Base-by-base conservation (phyloP, 257 asterid genomes). In the Leptodermis oblonga region DNA sequence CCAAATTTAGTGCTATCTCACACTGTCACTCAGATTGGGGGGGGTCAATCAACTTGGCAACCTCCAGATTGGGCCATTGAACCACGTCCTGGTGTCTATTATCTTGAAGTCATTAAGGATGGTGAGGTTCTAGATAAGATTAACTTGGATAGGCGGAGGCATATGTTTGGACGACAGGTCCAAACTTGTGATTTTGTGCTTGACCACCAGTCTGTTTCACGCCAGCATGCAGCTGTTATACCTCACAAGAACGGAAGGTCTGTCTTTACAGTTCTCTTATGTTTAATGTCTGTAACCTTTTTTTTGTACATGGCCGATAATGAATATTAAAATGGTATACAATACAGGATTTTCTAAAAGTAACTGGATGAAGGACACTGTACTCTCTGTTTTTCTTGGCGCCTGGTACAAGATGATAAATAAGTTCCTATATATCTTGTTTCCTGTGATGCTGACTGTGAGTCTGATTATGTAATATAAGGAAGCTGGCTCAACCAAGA, bases 61-160 rank as follows among this genome's bases (percentile, higher is more conserved):
- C 97, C 99, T 74, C 99, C 99, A 60, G 99, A 94, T 78, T 94
- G 99, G 99, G 97, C 96, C 5, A 91, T 87, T 72, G 99, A 90
- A 84, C 99, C 99, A 43, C 90, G 92, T 1, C 86, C 92, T 0
- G 97, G 97, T 20, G 96, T 94, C 71, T 89, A 78, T 75, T 87
- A 78, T 75, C 97, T 94, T 69, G 96, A 94, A 23, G 97, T 94
- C 68, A 55, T 94, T 36, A 94, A 94, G 83, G 99, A 91, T 53
- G 97, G 97, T 45, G 99, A 94, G 83, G 92, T 89, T 82, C 88
- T 94, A 60, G 99, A 89, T 76, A 82, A 65, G 55, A 82, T 94
- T 74, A 80, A 80, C 78, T 81, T 94, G 85, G 95, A 89, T 70
- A 94, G 84, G 83, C 82, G 85, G 65, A 86, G 84, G 81, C 90